Percentiles rank a stretch among this genome's conserved stretches.
These are phyloP conservation scores for Erythrophleum ivorense DNA, from an alignment of 331 rosid genomes.

Conservation along the genomic window DNA sequence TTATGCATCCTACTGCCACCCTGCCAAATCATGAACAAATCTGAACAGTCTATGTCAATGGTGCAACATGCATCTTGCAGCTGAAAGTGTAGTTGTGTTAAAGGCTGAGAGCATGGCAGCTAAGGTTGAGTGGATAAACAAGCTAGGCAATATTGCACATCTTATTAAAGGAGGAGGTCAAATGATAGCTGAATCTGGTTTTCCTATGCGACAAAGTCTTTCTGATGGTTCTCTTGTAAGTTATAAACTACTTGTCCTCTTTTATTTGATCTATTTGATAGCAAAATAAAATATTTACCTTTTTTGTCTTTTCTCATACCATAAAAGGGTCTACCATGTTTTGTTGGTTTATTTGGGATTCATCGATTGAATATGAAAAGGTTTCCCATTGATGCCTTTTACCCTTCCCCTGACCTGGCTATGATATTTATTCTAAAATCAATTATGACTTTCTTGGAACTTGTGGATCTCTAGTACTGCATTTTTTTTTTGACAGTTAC, in stretches of 20 bases:
- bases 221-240: conserved; percentile 98
- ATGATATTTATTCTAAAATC: conserved; percentile 23
- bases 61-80: conserved; percentile 56
- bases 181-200: conserved; percentile 59
- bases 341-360: conserved; percentile 25
- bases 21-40: conserved; percentile 21
- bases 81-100: conserved; percentile 74
- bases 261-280: conserved; percentile 18
- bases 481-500: conserved; percentile 21
- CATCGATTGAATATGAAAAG: conserved; percentile 7
- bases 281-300: conserved; percentile 20
- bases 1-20: conserved; percentile 3
- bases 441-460: conserved; percentile 13
- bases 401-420: neutral
- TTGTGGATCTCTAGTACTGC: conserved; percentile 23
- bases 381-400: conserved; percentile 1
- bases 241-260: conserved; percentile 11
- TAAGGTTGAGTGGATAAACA: conserved; percentile 85
- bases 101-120: conserved; percentile 90
- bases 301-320: neutral
- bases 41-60: conserved; percentile 23
- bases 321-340: neutral
- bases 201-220: conserved; percentile 80
- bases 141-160: conserved; percentile 74
- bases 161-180: conserved; percentile 79